These are phyloP conservation scores for Cicer pinnatifidum DNA, from an alignment of 306 rosid species.

Conservation along the genomic window DNA sequence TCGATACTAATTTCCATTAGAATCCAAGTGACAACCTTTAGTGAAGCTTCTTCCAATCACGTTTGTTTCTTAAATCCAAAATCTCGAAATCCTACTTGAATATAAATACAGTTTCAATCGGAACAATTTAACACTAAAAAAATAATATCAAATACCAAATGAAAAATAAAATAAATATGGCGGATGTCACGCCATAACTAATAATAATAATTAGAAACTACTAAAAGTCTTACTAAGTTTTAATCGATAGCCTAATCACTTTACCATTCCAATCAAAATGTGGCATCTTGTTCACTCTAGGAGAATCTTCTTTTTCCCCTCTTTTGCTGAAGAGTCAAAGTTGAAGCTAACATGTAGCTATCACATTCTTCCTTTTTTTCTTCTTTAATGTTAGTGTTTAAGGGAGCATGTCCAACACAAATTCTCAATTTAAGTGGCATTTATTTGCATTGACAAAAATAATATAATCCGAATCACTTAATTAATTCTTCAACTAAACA, in stretches of 20 bases:
- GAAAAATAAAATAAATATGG: background rate
- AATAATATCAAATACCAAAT: background rate
- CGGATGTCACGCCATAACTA: slow-evolving; percentile 48
- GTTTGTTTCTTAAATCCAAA: no score
- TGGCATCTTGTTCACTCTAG: slow-evolving; percentile 21
- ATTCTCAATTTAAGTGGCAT: slow-evolving; percentile 14
- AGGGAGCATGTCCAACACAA: slow-evolving; percentile 43
- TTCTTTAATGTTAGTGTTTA: slow-evolving; percentile 43
- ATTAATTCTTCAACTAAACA: slow-evolving; percentile 3
- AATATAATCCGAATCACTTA: slow-evolving; percentile 6
- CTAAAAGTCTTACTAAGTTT: slow-evolving; percentile 34
- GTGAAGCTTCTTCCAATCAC: no score
- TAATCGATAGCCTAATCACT: slow-evolving; percentile 34
- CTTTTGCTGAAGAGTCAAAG: slow-evolving; percentile 48
- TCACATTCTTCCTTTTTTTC: slow-evolving; percentile 45
- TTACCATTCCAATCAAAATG: slow-evolving; percentile 42
- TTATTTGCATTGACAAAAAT: slow-evolving; percentile 25
- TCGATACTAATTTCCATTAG: no score
- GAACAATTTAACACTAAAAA: slow-evolving; percentile 12
- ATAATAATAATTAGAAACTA: slow-evolving; percentile 42
- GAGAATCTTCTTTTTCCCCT: slow-evolving; percentile 51
- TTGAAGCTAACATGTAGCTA: slow-evolving; percentile 57
- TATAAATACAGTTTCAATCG: no score
- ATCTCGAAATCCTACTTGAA: no score
- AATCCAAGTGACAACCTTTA: no score